Conservation (phyloP, 129 eudicot species). For the Kitagawia praeruptora region DNA sequence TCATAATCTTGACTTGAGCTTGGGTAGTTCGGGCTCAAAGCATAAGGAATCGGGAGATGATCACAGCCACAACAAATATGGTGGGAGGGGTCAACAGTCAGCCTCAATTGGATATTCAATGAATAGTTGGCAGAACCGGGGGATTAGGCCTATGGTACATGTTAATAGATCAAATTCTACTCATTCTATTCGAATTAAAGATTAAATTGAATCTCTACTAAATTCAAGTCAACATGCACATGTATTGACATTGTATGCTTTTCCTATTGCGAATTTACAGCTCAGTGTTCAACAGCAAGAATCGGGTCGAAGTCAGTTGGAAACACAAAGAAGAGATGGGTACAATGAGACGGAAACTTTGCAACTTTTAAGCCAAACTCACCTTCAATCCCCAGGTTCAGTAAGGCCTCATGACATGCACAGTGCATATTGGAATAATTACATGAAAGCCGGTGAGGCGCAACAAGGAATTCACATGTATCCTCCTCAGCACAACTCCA, state of each 20-base stretch:
- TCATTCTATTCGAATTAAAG: background rate
- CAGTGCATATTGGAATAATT: slow-evolving; percentile 24
- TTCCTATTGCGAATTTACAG: background rate
- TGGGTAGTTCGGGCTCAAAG: slow-evolving; percentile 44
- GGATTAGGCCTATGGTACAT: slow-evolving; percentile 41
- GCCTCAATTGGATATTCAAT: slow-evolving; percentile 30
- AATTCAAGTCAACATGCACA: background rate
- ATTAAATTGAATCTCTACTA: background rate
- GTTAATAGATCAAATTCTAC: background rate
- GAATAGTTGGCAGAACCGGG: slow-evolving; percentile 22
- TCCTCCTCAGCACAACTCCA: slow-evolving; percentile 41
- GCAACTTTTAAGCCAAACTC: slow-evolving; percentile 60
- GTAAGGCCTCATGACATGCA: slow-evolving; percentile 33
- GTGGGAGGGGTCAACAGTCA: slow-evolving; percentile 17
- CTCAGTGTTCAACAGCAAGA: slow-evolving; percentile 19
- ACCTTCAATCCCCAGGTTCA: slow-evolving; percentile 43
- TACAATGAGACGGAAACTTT: slow-evolving; percentile 40
- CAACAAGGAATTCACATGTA: slow-evolving; percentile 4
- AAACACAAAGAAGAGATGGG: slow-evolving; percentile 29
- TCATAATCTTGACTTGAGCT: slow-evolving; percentile 69
- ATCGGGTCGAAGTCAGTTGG: slow-evolving; percentile 8
- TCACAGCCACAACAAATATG: background rate
- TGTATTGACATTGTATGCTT: background rate
- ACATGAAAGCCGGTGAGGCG: slow-evolving; percentile 18
- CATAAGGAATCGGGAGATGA: slow-evolving; percentile 27